Evolutionary conservation across 2,329 filamentous ascomycete species (phyloP).

Genomic region (Trichoderma sp.): DNA sequence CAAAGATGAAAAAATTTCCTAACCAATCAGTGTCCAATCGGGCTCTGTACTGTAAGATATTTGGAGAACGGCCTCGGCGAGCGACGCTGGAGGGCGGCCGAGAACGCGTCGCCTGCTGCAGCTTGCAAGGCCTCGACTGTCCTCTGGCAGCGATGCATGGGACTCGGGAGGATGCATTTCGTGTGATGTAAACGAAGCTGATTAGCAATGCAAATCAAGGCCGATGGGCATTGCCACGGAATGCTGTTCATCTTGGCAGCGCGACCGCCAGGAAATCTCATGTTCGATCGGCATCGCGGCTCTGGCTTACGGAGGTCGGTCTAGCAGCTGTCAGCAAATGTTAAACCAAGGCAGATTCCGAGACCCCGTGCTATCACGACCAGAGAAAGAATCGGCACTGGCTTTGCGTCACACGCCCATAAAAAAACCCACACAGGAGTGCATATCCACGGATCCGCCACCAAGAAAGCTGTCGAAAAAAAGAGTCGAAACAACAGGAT

Average conservation of each 20-base stretch:
- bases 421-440: constrained; percentile 14
- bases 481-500: not conserved
- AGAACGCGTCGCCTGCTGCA: not conserved
- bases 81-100: constrained; percentile 8
- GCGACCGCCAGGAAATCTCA: not conserved
- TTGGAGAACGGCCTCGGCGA: constrained; percentile 9
- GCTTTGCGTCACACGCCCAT: constrained; percentile 17
- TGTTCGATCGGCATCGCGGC: constrained; percentile 15
- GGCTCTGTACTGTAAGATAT: not conserved
- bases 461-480: not conserved
- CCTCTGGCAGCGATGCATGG: not conserved
- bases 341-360: constrained; percentile 2
- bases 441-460: not conserved
- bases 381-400: constrained; percentile 14
- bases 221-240: not conserved
- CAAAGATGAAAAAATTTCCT: not conserved
- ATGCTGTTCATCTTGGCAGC: constrained; percentile 1
- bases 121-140: constrained; percentile 1
- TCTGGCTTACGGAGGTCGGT: not conserved
- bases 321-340: constrained; percentile 15
- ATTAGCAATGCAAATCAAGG: not conserved
- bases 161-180: not conserved
- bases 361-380: not conserved
- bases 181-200: not conserved
- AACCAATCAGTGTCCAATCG: not conserved